Base-by-base conservation (phyloP, 1,284 basidiomycete genomes). In the Pyrrhoderma noxium region DNA sequence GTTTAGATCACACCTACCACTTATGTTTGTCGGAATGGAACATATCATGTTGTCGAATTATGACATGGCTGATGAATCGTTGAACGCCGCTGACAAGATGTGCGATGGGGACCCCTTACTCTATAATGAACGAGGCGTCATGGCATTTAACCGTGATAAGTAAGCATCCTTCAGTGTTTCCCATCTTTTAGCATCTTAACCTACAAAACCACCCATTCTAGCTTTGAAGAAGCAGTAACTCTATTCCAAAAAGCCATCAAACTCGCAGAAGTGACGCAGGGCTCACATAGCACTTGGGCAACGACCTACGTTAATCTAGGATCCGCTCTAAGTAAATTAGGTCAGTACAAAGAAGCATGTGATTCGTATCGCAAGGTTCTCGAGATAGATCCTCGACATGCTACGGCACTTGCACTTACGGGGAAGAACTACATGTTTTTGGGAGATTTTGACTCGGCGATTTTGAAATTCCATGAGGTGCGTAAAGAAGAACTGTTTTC, bases 1-100 rank as follows among this genome's bases (percentile, higher is more conserved):
- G 11, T 31, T 21, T 56, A 93, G 91, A 13, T 93, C 93, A 1
- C 93, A 98, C 67, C 73, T 99, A 4, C 93, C 96, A 1, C 73
- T 94, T 46, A 81, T 97, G 65, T 99, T 94, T 64, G 92, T 99
- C 45, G 96, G 95, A 2, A 98, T 97, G 92, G 95, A 99, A 64
- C 91, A 99, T 59, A 86, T 99, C 44, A 86, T 89, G 62, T 75
- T 98, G 4, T 89, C 88, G 41, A 93, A 96, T 58, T 77, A 83
- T 53, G 66, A 71, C 14, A 76, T 94, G 34, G 96, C 96, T 0
- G 82, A 89, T 46, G 90, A 98, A 59, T 90, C 93, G 35, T 74
- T 99, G 36, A 73, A 82, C 53, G 89, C 93, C 0, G 85, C 93
- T 1, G 73, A 84, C 56, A 69, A 75, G 1, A 82, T 95, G 67